Base-by-base conservation (phyloP, 2,329 filamentous ascomycete genomes). In the Pezicula neosporulosa region DNA sequence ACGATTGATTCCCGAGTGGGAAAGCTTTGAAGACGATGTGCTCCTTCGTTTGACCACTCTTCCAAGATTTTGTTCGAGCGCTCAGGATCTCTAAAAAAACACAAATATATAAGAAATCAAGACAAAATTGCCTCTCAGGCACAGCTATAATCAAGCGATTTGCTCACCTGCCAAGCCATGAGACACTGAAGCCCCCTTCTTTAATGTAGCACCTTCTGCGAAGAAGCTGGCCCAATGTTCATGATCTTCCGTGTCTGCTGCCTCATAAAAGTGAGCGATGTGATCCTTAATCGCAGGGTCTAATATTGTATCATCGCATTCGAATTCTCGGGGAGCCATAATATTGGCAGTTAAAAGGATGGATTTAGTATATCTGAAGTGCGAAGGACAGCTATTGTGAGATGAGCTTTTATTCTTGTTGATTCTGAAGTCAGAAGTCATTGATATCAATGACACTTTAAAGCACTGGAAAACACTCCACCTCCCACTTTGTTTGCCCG, bases 301-400 rank as follows among this genome's bases (percentile, higher is more conserved):
- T 10, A 44, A 30, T 24, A 44, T 44, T 6, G 13, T 28, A 6
- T 24, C 42, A 30, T 44, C 42, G 27, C 27, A 44, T 30, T 44
- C 42, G n/a, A 44, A 44, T 30, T 44, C 21, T 24, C 42, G 42
- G 16, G 42, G 42, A 28, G 42, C 42, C 42, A 44, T 44, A 21
- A 28, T 33, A 33, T 9, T 33, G 4, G 28, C 9, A 9, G 3
- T 9, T 10, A 7, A 9, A 13, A 10, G 12, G 30, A 33, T 33
- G 30, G 30, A 33, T 10, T 33, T 33, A 10, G 9, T 33, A 9
- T 10, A 33, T 33, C 10, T 5, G 30, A 33, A 33, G 9, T 33
- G 30, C 30, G 28, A 33, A 13, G 12, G 30, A 13, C 24, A 33
- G 12, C 10, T 10, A 33, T 33, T 3, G 30, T 13, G 30, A 33